Base-by-base conservation (phyloP, 805 yeast species). In the Zygoascus bituminiphila region DNA sequence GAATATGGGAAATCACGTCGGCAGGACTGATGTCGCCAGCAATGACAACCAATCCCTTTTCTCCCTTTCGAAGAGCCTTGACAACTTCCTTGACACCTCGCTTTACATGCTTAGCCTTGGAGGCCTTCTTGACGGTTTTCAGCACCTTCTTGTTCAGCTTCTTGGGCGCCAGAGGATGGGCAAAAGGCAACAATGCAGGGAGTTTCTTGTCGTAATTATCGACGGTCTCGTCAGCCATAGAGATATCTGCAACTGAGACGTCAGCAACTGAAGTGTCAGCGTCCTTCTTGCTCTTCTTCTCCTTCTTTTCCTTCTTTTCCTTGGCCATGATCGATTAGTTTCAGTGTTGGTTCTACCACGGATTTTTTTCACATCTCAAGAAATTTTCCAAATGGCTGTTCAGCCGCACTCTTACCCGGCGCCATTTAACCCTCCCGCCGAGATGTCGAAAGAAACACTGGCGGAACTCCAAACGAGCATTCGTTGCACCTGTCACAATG, bases 21-120 rank as follows among this genome's bases (percentile, higher is more conserved):
- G 89, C 79, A 51, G 99, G 99, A 48, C 95, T 89, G 55, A 94
- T 93, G 67, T 93, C 99, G 59, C 98, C 98, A 29, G 99, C 98
- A 69, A 93, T 82, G 57, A 93, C 74, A 37, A 93, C 98, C 46
- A 93, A 76, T 47, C 98, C 99, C 70, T 93, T 93, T 67, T 89
- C 98, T 57, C 98, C 98, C 71, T 93, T 93, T 75, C 98, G 82
- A 55, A 93, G 77, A 20, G 98, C 93, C 73, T 93, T 93, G 60
- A 91, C 98, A 33, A 93, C 98, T 72, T 93, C 99, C 71, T 93
- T 93, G 49, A 93, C 98, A 67, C 99, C 99, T 72, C 98, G 81
- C 72, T 88, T 91, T 59, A 93, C 96, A 69, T 91, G 96, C 73
- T 93, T 93, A 55, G 96, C 94, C 73, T 93, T 93, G 47, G 98